These are phyloP conservation scores for Priceomyces carsonii DNA, from an alignment of 805 yeast species.

Conservation along the genomic window DNA sequence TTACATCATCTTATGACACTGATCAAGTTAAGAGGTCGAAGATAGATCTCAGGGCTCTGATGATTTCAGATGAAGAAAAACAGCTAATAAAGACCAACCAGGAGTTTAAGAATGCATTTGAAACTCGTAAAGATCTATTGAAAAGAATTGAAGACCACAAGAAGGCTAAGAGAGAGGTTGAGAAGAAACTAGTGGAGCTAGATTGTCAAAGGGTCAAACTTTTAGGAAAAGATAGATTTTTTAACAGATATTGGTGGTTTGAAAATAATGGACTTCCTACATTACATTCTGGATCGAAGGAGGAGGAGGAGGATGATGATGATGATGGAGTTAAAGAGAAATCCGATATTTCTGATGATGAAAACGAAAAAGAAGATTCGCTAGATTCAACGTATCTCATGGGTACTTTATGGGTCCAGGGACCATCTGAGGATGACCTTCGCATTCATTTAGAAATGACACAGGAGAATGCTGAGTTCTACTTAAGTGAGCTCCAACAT, in stretches of 20 bases:
- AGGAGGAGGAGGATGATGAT: slow-evolving; percentile 44
- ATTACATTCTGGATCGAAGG: slow-evolving; percentile 36
- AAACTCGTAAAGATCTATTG: slow-evolving; percentile 43
- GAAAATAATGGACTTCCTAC: slow-evolving; percentile 81
- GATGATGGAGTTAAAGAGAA: slow-evolving; percentile 17
- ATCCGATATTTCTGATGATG: slow-evolving; percentile 30
- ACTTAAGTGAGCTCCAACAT: slow-evolving; percentile 9
- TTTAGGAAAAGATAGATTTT: slow-evolving; percentile 81
- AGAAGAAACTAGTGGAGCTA: slow-evolving; percentile 60
- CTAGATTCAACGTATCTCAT: slow-evolving; percentile 62
- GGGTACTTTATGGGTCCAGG: slow-evolving; percentile 91
- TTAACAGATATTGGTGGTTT: slow-evolving; percentile 94
- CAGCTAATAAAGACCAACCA: slow-evolving; percentile 40
- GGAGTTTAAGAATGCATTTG: slow-evolving; percentile 44
- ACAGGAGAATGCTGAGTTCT: slow-evolving; percentile 14
- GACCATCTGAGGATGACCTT: slow-evolving; percentile 62
- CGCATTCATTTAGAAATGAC: slow-evolving; percentile 18
- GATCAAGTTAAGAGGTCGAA: slow-evolving; percentile 20
- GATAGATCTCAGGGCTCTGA: slow-evolving; percentile 32
- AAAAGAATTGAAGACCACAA: slow-evolving; percentile 47
- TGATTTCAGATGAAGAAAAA: slow-evolving; percentile 42
- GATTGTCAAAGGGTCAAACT: slow-evolving; percentile 77
- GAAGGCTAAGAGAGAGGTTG: slow-evolving; percentile 52
- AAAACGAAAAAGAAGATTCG: slow-evolving; percentile 47
- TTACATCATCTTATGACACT: slow-evolving; percentile 13